phyloP scores from a whole-genome alignment of 352 stramenopile genomes.

The Globisporangium echinulatum region DNA sequence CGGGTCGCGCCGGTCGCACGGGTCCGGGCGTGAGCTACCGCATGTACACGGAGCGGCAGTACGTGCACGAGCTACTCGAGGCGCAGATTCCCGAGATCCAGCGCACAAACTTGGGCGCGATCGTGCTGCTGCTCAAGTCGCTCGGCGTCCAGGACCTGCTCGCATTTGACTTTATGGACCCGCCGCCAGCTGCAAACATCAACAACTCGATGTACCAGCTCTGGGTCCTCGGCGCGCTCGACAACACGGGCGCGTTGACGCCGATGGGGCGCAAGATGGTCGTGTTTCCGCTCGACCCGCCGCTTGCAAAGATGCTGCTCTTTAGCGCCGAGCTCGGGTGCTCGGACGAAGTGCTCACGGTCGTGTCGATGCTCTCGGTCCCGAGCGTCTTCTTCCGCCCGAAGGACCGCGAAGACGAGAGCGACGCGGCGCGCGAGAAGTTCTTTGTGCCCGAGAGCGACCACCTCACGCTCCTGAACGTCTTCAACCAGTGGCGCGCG shows the following conservation, averaged over 20 bases:
- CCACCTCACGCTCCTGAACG: conserved; percentile 96
- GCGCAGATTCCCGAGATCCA: conserved; percentile 98
- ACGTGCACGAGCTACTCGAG: conserved; percentile 95
- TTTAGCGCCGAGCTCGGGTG: conserved; percentile 93
- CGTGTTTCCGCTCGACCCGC: conserved; percentile 97
- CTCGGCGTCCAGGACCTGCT: conserved; percentile 94
- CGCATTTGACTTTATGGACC: conserved; percentile 99
- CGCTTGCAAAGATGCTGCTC: conserved; percentile 94
- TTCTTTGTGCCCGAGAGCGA: conserved; percentile 99
- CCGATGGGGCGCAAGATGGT: conserved; percentile 96
- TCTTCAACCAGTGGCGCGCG: conserved; percentile 93
- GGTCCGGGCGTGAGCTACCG: conserved; percentile 91
- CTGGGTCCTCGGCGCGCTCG: conserved; percentile 96
- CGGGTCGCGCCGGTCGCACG: conserved; percentile 91
- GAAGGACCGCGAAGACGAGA: conserved; percentile 97
- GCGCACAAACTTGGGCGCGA: conserved; percentile 96
- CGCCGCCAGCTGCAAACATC: conserved; percentile 95
- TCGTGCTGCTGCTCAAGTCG: conserved; percentile 97
- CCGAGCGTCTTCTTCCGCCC: conserved; percentile 96
- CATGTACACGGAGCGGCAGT: conserved; percentile 97
- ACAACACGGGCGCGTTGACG: conserved; percentile 96
- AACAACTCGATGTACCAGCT: conserved; percentile 98
- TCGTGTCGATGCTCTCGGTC: conserved; percentile 97
- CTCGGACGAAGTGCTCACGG: conserved; percentile 92
- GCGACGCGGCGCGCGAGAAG: conserved; percentile 95